phyloP scores from a whole-genome alignment of 2,329 filamentous ascomycete genomes.

The Penicillium sp. region DNA sequence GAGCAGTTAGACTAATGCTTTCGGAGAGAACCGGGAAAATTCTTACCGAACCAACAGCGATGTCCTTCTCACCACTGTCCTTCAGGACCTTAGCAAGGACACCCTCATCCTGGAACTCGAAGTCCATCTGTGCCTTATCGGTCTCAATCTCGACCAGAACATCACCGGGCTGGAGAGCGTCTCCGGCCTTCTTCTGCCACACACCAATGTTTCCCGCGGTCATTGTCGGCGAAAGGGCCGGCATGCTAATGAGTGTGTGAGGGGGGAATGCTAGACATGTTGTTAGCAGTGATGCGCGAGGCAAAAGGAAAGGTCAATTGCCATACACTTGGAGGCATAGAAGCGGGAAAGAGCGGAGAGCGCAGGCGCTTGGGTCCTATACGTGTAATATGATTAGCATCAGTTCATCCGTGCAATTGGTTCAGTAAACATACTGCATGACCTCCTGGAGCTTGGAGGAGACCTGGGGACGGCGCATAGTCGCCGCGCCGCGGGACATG shows the following conservation, averaged over 20 bases:
- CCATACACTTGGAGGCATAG: slow-evolving; percentile 69
- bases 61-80: slow-evolving; percentile 89
- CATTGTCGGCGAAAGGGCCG: slow-evolving; percentile 97
- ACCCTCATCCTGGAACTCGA: slow-evolving; percentile 98
- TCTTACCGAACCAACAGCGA: slow-evolving; percentile 91
- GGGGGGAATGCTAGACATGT: slow-evolving; percentile 76
- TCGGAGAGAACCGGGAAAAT: slow-evolving; percentile 22
- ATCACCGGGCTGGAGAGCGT: slow-evolving; percentile 83
- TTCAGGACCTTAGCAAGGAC: slow-evolving; percentile 91
- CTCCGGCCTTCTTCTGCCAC: slow-evolving; percentile 97
- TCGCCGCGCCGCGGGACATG: slow-evolving; percentile 41
- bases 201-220: slow-evolving; percentile 91
- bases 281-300: slow-evolving; percentile 11
- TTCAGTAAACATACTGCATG: slow-evolving; percentile 38
- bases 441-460: slow-evolving; percentile 47
- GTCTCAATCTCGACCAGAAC: slow-evolving; percentile 98
- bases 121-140: slow-evolving; percentile 99
- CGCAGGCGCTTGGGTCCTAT: slow-evolving; percentile 50
- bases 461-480: slow-evolving; percentile 49
- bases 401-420: neutral
- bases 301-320: slow-evolving; percentile 13
- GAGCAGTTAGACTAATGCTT: slow-evolving; percentile 10
- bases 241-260: slow-evolving; percentile 96
- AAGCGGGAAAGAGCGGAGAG: slow-evolving; percentile 64
- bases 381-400: slow-evolving; percentile 23